Evolutionary conservation across 208 protist genomes (phyloP), one percentile per base, ranked within the genome.

Genomic region (Borovskyia barvae): DNA sequence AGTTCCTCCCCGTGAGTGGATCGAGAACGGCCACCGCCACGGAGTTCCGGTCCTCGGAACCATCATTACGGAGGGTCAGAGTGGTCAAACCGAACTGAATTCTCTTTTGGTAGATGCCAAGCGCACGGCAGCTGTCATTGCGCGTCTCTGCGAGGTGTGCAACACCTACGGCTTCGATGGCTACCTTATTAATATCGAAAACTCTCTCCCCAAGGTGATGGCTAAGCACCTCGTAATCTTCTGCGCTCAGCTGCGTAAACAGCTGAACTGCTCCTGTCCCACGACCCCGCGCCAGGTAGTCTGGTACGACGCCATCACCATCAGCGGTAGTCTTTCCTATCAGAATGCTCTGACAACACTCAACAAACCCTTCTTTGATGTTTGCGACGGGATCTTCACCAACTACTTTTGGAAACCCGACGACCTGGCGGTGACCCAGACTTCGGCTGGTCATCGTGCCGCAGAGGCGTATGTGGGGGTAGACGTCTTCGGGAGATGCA

Each of bases 141-240:
- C 50, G 20, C 57, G 79, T 15, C 62, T 97, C 0, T 72, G 86
- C 3, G 47, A 71, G 6, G 41, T 97, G 7, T 78, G 69, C 42
- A 55, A 85, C 14, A 36, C 71, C 22, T 90, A 93, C 62, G 64
- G 74, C 29, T 97, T 97, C 55, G 92, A 97, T 63, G 94, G 94
- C 8, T 97, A 93, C 60, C 68, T 97, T 9, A 33, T 97, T 14
- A 97, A 97, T 71, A 75, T 97, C 37, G 94, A 97, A 68, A 82
- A 66, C 43, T 9, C 15, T 33, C 29, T 90, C 22, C 65, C 69
- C 28, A 11, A 48, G 41, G 62, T 7, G 7, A 25, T 82, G 32
- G 73, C 77, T 30, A 73, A 85, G 45, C 70, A 76, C 2, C 61
- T 93, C 6, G 42, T 79, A 6, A 43, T 75, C 19, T 93, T 93